Evolutionary conservation across 2,329 filamentous ascomycete genomes (phyloP).

Genomic region (Hortaea werneckii): DNA sequence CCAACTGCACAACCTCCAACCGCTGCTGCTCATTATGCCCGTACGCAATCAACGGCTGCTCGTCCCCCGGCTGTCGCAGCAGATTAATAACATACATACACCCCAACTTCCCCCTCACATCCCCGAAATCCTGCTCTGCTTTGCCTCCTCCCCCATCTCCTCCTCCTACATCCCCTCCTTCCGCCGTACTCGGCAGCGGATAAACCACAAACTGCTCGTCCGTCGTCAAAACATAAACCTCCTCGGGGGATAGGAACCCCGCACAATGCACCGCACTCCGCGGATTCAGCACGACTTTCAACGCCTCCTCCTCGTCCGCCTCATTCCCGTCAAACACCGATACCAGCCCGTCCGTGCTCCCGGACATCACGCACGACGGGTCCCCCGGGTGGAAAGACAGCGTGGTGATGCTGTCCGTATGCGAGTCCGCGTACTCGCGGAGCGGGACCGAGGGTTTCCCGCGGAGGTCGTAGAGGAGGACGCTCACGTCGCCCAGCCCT

Average conservation of each 20-base stretch:
- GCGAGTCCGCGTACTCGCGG: slow-evolving; percentile 35
- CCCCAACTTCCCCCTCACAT: slow-evolving; percentile 53
- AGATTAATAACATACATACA: slow-evolving; percentile 69
- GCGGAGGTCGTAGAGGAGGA: slow-evolving; percentile 32
- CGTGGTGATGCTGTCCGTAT: slow-evolving; percentile 51
- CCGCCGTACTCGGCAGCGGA: slow-evolving; percentile 33
- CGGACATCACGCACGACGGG: slow-evolving; percentile 57
- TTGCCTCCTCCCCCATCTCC: no score
- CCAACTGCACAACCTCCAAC: slow-evolving; percentile 18
- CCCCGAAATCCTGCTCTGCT: slow-evolving; percentile 58
- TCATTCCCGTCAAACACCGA: slow-evolving; percentile 65
- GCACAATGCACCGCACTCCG: slow-evolving; percentile 64
- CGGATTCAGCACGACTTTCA: slow-evolving; percentile 71
- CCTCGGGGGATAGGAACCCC: slow-evolving; percentile 55
- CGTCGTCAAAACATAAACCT: slow-evolving; percentile 64
- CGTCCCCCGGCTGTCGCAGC: slow-evolving; percentile 32
- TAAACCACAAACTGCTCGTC: slow-evolving; percentile 71
- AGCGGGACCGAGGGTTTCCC: slow-evolving; percentile 26
- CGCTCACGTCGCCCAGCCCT: slow-evolving; percentile 29
- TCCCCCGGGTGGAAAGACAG: slow-evolving; percentile 37
- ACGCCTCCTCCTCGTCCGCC: slow-evolving; percentile 64
- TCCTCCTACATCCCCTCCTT: no score
- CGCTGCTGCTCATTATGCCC: slow-evolving; percentile 21
- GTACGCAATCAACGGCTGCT: slow-evolving; percentile 20
- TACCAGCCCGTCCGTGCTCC: slow-evolving; percentile 69